phyloP scores from a whole-genome alignment of 78 protist species.

The Emiliania huxleyi region DNA sequence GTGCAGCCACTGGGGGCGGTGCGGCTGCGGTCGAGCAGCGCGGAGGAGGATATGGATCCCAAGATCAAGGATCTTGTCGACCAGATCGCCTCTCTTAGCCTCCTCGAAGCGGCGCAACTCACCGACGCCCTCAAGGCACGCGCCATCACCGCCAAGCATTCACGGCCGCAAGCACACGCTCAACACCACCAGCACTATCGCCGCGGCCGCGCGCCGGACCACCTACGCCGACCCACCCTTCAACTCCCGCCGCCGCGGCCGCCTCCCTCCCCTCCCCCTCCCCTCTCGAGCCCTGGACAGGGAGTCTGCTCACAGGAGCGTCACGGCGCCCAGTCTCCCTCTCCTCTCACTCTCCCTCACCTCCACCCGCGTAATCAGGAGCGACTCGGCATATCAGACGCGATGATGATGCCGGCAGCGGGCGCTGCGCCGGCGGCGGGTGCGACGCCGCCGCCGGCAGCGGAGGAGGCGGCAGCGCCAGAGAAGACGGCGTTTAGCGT shows the following conservation, averaged over 20 bases:
- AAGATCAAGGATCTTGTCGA: not conserved
- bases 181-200: too few species aligned
- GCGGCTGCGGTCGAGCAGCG: too few species aligned
- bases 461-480: not conserved
- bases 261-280: not conserved
- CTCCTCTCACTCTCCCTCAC: not conserved
- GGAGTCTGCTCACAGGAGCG: too few species aligned
- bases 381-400: not conserved
- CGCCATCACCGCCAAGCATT: not conserved
- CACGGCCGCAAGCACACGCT: too few species aligned
- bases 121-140: not conserved
- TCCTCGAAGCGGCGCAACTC: constrained; percentile 8
- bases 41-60: too few species aligned
- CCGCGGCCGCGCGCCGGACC: not conserved
- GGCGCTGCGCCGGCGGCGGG: not conserved
- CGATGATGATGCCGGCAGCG: not conserved
- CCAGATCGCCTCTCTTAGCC: not conserved
- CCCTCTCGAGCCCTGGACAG: too few species aligned
- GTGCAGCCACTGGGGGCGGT: too few species aligned
- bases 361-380: not conserved
- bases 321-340: not conserved
- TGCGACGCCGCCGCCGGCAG: not conserved
- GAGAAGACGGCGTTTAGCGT: constrained; percentile 5
- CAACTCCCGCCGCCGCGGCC: not conserved
- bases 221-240: not conserved